Evolutionary conservation across 352 stramenopile species (phyloP).

Genomic region (Aphanomyces euteiches): DNA sequence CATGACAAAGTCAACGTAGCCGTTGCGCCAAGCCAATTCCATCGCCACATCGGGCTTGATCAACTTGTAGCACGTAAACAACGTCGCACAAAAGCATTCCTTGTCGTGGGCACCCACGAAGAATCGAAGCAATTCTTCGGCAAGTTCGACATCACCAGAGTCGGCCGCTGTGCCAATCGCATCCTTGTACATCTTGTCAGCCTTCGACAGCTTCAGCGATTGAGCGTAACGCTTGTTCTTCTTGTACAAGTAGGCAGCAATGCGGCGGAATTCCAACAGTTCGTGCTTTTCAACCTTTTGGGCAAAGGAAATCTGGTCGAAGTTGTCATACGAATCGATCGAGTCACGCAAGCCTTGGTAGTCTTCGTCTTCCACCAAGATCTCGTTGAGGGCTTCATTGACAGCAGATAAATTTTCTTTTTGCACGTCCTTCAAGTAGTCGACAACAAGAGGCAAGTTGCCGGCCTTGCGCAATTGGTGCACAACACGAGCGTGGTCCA

Average conservation of each 20-base stretch:
- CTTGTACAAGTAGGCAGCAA: slow-evolving; percentile 98
- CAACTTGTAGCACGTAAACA: slow-evolving; percentile 99
- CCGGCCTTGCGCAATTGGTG: slow-evolving; percentile 97
- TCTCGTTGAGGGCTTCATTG: slow-evolving; percentile 99
- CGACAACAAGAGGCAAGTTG: slow-evolving; percentile 94
- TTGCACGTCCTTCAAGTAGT: slow-evolving; percentile 98
- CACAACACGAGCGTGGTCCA: slow-evolving; percentile 98
- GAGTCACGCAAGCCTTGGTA: slow-evolving; percentile 96
- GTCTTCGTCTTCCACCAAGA: slow-evolving; percentile 96
- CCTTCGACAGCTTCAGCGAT: slow-evolving; percentile 98
- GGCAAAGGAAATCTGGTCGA: slow-evolving; percentile 98
- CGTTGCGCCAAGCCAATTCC: slow-evolving; percentile 98
- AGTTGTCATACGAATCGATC: slow-evolving; percentile 99
- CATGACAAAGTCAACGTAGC: slow-evolving; percentile 99
- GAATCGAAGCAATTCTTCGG: slow-evolving; percentile 97
- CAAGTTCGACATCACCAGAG: slow-evolving; percentile 93
- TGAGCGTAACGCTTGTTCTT: slow-evolving; percentile 99
- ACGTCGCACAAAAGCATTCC: slow-evolving; percentile 97
- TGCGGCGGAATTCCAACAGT: slow-evolving; percentile 98
- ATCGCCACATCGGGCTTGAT: slow-evolving; percentile 98
- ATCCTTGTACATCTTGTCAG: slow-evolving; percentile 99
- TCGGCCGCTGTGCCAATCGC: slow-evolving; percentile 98
- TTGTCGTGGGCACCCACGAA: slow-evolving; percentile 99
- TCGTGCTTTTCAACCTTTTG: slow-evolving; percentile 99
- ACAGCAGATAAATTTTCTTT: slow-evolving; percentile 98